Evolutionary conservation across 345 rosid species (phyloP).

Genomic region (Linum usitatissimum): DNA sequence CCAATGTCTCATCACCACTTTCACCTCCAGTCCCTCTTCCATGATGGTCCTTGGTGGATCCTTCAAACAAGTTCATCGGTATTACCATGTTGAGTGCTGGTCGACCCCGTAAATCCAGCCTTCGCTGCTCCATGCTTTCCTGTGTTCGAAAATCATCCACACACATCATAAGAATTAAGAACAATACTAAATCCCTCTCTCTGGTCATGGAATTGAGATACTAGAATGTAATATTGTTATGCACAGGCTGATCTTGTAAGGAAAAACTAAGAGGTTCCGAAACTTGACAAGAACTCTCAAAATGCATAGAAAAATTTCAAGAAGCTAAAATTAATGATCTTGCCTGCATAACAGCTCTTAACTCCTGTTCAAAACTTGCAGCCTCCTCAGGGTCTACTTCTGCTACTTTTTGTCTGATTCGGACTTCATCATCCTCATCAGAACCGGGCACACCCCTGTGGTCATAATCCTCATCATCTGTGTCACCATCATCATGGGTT

Average conservation of each 20-base stretch:
- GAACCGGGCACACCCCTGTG: slow-evolving; percentile 63
- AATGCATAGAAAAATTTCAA: background rate
- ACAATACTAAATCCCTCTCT: background rate
- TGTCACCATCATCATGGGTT: slow-evolving; percentile 57
- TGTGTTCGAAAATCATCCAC: slow-evolving; percentile 22
- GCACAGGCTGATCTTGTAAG: background rate
- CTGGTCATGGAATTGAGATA: background rate
- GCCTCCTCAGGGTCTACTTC: slow-evolving; percentile 74
- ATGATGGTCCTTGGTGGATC: slow-evolving; percentile 73
- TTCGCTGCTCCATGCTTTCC: slow-evolving; percentile 98
- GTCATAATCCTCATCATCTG: slow-evolving; percentile 49
- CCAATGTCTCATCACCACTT: slow-evolving; percentile 71
- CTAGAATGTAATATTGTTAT: background rate
- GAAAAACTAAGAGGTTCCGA: too few relatives aligned
- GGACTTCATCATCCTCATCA: slow-evolving; percentile 84
- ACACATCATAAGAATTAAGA: background rate
- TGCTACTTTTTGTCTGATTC: slow-evolving; percentile 67
- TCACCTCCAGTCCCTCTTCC: slow-evolving; percentile 57
- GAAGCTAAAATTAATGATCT: slow-evolving; percentile 6
- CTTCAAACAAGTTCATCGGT: slow-evolving; percentile 91
- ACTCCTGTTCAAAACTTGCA: slow-evolving; percentile 76
- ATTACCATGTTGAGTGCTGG: slow-evolving; percentile 80
- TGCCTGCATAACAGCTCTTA: slow-evolving; percentile 88
- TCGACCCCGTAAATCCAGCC: slow-evolving; percentile 77
- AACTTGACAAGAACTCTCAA: too few relatives aligned